Evolutionary conservation across 371 early-diverging fungal species (phyloP).

Genomic region (Circinella minor): DNA sequence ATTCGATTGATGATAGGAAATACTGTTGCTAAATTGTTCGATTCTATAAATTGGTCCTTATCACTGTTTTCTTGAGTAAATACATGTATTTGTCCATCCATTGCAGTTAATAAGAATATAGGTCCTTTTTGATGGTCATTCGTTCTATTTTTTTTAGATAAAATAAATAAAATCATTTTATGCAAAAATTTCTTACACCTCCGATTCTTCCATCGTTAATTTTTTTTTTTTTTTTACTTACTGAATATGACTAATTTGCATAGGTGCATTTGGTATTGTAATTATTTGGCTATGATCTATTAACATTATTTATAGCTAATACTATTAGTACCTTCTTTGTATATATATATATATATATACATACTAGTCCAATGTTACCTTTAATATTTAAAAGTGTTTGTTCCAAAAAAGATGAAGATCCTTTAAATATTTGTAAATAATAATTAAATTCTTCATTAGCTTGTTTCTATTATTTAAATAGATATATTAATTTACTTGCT

Average conservation of each 20-base stretch:
- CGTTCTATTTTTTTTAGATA: conserved; percentile 18
- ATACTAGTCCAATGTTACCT: conserved; percentile 10
- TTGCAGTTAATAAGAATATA: conserved; percentile 45
- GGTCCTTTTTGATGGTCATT: conserved; percentile 16
- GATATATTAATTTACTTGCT: neutral
- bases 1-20: conserved; percentile 49
- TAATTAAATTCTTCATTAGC: conserved; percentile 30
- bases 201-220: no score
- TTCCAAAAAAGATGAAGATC: conserved; percentile 36
- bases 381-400: conserved; percentile 38
- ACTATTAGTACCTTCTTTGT: no score
- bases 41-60: conserved; percentile 5
- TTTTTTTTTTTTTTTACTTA: conserved; percentile 21
- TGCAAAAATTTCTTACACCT: no score
- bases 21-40: neutral
- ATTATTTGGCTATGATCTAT: conserved; percentile 47
- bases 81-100: conserved; percentile 50
- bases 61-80: conserved; percentile 39
- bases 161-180: no score
- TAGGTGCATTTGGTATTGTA: conserved; percentile 42
- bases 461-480: conserved; percentile 25
- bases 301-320: no score
- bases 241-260: conserved; percentile 52
- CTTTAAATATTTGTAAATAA: conserved; percentile 40
- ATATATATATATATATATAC: neutral